Percentiles rank a stretch among this genome's conserved stretches.
phyloP scores from a whole-genome alignment of 768 basidiomycete species.

The Coprinellus micaceus region DNA sequence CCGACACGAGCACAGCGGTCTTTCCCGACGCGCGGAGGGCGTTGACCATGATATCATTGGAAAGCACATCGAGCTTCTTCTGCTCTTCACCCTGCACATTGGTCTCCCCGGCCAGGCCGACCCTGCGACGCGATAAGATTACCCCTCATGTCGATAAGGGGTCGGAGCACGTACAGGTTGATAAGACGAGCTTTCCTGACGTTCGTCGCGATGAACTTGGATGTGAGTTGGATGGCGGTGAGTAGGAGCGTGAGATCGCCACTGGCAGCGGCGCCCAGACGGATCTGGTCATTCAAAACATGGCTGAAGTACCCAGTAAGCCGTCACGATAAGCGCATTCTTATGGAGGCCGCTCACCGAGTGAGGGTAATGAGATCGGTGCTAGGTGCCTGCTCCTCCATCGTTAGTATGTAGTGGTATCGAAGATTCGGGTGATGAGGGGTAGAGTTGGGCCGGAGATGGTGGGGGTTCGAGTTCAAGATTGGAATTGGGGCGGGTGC shows the following conservation, averaged over 20 bases:
- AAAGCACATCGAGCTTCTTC: conserved; percentile 97
- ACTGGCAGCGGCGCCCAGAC: conserved; percentile 76
- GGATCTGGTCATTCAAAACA: conserved; percentile 82
- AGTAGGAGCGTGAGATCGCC: conserved; percentile 94
- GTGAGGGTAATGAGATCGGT: conserved; percentile 93
- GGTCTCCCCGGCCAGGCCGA: conserved; percentile 93
- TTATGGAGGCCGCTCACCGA: conserved; percentile 48
- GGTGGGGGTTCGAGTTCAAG: conserved; percentile 9
- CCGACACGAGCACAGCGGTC: conserved; percentile 93
- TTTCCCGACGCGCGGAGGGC: conserved; percentile 95
- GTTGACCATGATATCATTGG: conserved; percentile 99
- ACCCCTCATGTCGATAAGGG: conserved; percentile 3
- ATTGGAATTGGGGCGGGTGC: not conserved
- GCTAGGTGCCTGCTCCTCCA: conserved; percentile 62
- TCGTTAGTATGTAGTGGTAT: not conserved
- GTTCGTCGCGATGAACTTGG: conserved; percentile 97
- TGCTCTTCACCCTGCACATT: conserved; percentile 99
- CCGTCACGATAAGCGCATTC: not conserved
- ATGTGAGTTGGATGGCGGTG: conserved; percentile 92
- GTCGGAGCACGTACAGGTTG: conserved; percentile 69
- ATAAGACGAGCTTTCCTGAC: conserved; percentile 96
- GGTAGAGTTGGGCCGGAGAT: conserved; percentile 21
- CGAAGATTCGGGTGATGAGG: conserved; percentile 33
- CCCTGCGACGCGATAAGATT: conserved; percentile 42
- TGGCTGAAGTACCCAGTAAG: conserved; percentile 35